Evolutionary conservation across 495 filamentous ascomycete genomes (phyloP), one percentile per base, ranked within the genome.

Genomic region (Penicillium flavigenum): DNA sequence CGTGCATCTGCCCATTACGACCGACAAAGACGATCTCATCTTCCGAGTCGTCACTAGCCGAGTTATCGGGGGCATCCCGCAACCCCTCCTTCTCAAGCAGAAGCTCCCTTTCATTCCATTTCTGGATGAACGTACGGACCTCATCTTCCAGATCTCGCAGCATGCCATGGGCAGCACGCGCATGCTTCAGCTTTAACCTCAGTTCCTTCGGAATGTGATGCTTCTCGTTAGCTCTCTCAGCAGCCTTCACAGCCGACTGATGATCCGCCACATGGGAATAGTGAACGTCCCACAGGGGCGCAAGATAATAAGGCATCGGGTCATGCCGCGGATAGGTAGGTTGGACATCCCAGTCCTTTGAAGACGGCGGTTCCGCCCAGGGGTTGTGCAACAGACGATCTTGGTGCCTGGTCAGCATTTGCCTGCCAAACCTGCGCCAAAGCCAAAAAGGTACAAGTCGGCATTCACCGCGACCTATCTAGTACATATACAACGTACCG

Each of bases 11-110:
- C 6, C 88, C 87, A 63, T 90, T 86, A 5, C 88, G 78, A 1
- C 91, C 92, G 10, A 96, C 86, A 69, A 96, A 97, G 3, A 97
- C 91, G 61, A 98, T 91, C 72, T 98, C 93, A 56, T 96, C 92
- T 63, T 95, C 91, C 38, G 88, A 77, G 50, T 77, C 76, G 20
- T 76, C 86, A 20, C 80, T 77, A 52, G 83, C 83, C 16, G 77
- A 72, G 19, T 83, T 79, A 19, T 77, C 74, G 17, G 79, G 68
- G 1, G 68, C 76, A 54, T 82, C 77, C 7, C 79, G 77, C 36
- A 75, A 72, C 0, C 77, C 79, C 31, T 84, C 79, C 48, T 76
- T 68, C 48, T 57, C 58, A 4, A 72, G 59, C 42, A 70, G 57
- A 2, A 71, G 62, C 36, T 76, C 74, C 56, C 75, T 75, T 41